phyloP scores from a whole-genome alignment of 1,284 basidiomycete genomes.

The Mrakiaceae sp. region DNA sequence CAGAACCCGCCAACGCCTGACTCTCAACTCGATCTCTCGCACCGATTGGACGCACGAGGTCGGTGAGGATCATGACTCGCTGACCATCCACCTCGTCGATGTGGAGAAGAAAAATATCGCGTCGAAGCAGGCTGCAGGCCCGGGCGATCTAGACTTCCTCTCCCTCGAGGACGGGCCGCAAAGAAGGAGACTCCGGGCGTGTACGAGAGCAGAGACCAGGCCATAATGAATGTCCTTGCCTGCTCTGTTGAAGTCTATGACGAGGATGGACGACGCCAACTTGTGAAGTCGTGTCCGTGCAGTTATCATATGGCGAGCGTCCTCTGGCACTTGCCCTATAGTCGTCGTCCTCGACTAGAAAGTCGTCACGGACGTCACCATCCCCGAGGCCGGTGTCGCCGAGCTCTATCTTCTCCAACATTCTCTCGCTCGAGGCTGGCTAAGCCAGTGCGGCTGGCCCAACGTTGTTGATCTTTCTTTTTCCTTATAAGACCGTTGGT shows the following conservation, averaged over 20 bases:
- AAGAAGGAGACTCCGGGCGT: slow-evolving; percentile 6
- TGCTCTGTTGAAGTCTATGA: slow-evolving; percentile 18
- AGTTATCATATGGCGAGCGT: neutral
- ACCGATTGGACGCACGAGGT: slow-evolving; percentile 73
- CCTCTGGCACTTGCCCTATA: slow-evolving; percentile 45
- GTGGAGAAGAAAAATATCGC: slow-evolving; percentile 9
- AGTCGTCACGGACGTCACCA: slow-evolving; percentile 56
- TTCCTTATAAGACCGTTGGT: slow-evolving; percentile 40
- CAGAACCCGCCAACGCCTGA: neutral
- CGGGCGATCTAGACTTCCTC: neutral
- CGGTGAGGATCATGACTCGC: slow-evolving; percentile 46
- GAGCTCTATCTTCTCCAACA: slow-evolving; percentile 49
- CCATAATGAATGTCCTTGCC: slow-evolving; percentile 17
- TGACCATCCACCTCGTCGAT: slow-evolving; percentile 48
- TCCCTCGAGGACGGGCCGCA: neutral
- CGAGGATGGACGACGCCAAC: slow-evolving; percentile 19
- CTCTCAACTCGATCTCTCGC: slow-evolving; percentile 68
- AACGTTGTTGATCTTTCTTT: slow-evolving; percentile 52
- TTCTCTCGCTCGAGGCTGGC: slow-evolving; percentile 53
- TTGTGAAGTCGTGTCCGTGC: slow-evolving; percentile 14
- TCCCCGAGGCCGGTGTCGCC: slow-evolving; percentile 52
- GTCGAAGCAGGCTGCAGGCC: neutral
- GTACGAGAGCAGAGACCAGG: slow-evolving; percentile 20
- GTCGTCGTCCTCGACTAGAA: slow-evolving; percentile 86
- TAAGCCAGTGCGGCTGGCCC: no score